Percentiles rank a stretch among this genome's conserved stretches.
Evolutionary conservation across 306 rosid species (phyloP).

Genomic region (Mimosa bimucronata): DNA sequence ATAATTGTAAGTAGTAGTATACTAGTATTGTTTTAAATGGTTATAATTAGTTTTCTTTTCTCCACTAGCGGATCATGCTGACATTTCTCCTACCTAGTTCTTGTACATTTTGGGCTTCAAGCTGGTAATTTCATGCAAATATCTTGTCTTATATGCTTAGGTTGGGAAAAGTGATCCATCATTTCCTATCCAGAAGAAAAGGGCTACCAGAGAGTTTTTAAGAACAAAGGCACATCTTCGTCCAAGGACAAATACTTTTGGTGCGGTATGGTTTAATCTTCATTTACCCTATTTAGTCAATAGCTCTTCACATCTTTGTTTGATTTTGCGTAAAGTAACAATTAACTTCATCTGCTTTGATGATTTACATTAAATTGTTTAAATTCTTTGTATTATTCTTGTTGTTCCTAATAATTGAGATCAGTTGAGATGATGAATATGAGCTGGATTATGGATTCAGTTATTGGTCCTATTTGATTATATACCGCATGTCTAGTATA

Average conservation of each 20-base stretch:
- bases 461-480: constrained; percentile 17
- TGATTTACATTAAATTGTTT: neutral
- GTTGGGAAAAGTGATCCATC: constrained; percentile 93
- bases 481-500: constrained; percentile 23
- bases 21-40: neutral
- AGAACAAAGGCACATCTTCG: constrained; percentile 98
- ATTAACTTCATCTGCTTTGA: constrained; percentile 14
- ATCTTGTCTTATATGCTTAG: constrained; percentile 46
- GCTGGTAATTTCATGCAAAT: constrained; percentile 22
- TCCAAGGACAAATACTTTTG: constrained; percentile 92
- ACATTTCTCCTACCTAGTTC: constrained; percentile 21
- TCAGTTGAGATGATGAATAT: constrained; percentile 20
- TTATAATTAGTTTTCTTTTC: constrained; percentile 25
- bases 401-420: constrained; percentile 24
- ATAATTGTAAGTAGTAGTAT: constrained; percentile 10
- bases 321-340: constrained; percentile 27
- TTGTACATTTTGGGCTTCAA: constrained; percentile 26
- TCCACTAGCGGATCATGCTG: neutral
- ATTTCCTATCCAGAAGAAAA: constrained; percentile 92
- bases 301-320: constrained; percentile 22
- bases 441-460: neutral
- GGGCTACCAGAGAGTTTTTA: constrained; percentile 86
- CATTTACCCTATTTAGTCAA: constrained; percentile 12
- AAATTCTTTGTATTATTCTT: constrained; percentile 16
- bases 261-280: constrained; percentile 72